These are phyloP conservation scores for Anthracocystis panici-leucophaei DNA, from an alignment of 1,284 basidiomycete species.

Conservation along the genomic window DNA sequence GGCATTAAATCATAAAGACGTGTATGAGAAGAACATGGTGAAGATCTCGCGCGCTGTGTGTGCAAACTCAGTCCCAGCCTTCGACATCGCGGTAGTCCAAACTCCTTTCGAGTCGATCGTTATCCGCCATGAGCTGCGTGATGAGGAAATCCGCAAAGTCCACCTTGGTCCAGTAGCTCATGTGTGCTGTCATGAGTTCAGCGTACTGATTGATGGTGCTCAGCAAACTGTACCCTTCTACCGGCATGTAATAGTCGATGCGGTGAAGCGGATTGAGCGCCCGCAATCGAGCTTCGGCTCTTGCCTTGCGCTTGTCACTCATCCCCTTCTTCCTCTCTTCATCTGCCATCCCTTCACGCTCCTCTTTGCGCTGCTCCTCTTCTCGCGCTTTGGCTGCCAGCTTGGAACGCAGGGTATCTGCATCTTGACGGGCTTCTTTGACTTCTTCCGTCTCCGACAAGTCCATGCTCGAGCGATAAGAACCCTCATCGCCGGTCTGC, in stretches of 20 bases:
- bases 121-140: constrained; percentile 54
- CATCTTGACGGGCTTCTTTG: constrained; percentile 24
- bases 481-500: constrained; percentile 24
- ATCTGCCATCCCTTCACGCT: constrained; percentile 25
- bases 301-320: constrained; percentile 30
- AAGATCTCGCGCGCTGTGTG: neutral
- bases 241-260: constrained; percentile 56
- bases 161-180: constrained; percentile 63
- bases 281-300: constrained; percentile 42
- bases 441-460: constrained; percentile 31
- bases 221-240: constrained; percentile 48
- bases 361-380: constrained; percentile 36
- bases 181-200: constrained; percentile 62
- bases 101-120: constrained; percentile 39
- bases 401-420: constrained; percentile 18
- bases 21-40: neutral
- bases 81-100: constrained; percentile 41
- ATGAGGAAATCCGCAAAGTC: constrained; percentile 64
- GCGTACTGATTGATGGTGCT: constrained; percentile 55
- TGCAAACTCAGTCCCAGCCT: constrained; percentile 38
- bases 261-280: constrained; percentile 48
- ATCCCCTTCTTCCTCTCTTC: constrained; percentile 41
- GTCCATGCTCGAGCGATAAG: constrained; percentile 24
- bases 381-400: constrained; percentile 26
- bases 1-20: neutral